Conservation (phyloP, 2,329 filamentous ascomycete genomes). For the Podosphaera fusca region DNA sequence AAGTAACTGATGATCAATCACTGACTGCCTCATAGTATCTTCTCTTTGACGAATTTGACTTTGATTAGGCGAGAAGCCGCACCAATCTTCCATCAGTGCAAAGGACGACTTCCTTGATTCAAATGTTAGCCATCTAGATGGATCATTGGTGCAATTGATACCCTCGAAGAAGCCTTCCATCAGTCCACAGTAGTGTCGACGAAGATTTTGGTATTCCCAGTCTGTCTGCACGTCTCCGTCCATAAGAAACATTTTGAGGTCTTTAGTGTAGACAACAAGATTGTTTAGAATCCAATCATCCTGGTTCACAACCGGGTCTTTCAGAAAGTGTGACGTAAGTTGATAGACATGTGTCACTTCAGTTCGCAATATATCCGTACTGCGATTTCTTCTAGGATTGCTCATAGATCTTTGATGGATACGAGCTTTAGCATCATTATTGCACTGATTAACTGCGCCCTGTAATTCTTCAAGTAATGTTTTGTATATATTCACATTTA, state of each 20-base stretch:
- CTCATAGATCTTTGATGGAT: conserved; percentile 74
- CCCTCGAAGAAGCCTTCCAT: conserved; percentile 85
- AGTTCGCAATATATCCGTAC: conserved; percentile 68
- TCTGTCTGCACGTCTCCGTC: conserved; percentile 88
- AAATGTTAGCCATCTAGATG: conserved; percentile 89
- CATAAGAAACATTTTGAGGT: conserved; percentile 82
- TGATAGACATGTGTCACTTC: conserved; percentile 95
- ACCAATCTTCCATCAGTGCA: conserved; percentile 97
- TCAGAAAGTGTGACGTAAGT: conserved; percentile 72
- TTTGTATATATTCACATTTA: conserved; percentile 83
- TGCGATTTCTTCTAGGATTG: conserved; percentile 56
- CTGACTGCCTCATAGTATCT: conserved; percentile 65
- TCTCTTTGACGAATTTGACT: conserved; percentile 59
- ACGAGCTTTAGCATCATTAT: conserved; percentile 66
- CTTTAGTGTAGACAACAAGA: conserved; percentile 71
- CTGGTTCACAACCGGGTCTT: conserved; percentile 51
- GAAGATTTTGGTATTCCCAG: conserved; percentile 76
- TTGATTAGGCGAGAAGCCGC: conserved; percentile 85
- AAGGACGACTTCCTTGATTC: conserved; percentile 91
- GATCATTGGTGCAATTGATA: conserved; percentile 64
- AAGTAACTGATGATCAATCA: conserved; percentile 53
- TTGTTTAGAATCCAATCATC: conserved; percentile 84
- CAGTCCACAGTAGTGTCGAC: conserved; percentile 82
- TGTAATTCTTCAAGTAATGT: conserved; percentile 78
- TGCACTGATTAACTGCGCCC: conserved; percentile 63